Evolutionary conservation across 345 rosid genomes (phyloP).

Genomic region (Heritiera littoralis): DNA sequence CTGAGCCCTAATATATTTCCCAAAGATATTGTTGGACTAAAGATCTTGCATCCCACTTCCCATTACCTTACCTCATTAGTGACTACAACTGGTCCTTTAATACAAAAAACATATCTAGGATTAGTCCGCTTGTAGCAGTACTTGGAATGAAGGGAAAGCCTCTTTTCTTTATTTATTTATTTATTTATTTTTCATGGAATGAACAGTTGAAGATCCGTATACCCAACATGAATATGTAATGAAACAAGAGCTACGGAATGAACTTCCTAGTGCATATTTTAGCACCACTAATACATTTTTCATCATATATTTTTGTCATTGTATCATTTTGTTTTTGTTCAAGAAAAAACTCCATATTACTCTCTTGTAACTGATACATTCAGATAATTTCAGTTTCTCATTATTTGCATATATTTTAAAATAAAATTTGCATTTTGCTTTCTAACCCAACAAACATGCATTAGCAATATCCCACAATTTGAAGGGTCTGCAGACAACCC

Average conservation of each 20-base stretch:
- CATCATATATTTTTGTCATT: neutral
- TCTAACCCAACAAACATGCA: neutral
- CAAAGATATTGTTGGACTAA: neutral
- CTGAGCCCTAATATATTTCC: neutral
- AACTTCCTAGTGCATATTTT: neutral
- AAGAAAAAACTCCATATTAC: neutral
- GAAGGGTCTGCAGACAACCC: neutral
- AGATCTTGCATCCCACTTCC: neutral
- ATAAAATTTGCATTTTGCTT: neutral
- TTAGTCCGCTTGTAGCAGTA: neutral
- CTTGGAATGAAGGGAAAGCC: neutral
- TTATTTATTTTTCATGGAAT: neutral
- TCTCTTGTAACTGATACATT: neutral
- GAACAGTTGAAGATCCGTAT: neutral
- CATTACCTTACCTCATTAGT: neutral
- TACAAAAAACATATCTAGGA: neutral
- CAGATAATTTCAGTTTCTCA: neutral
- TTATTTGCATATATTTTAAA: neutral
- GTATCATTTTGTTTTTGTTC: neutral
- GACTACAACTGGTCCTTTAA: neutral
- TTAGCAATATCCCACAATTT: conserved; percentile 4
- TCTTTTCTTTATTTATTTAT: neutral
- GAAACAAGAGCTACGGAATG: neutral
- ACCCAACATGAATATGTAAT: neutral
- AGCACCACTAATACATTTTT: neutral